These are phyloP conservation scores for Teratosphaeria gauchensis DNA, from an alignment of 2,329 filamentous ascomycete genomes.

Conservation along the genomic window DNA sequence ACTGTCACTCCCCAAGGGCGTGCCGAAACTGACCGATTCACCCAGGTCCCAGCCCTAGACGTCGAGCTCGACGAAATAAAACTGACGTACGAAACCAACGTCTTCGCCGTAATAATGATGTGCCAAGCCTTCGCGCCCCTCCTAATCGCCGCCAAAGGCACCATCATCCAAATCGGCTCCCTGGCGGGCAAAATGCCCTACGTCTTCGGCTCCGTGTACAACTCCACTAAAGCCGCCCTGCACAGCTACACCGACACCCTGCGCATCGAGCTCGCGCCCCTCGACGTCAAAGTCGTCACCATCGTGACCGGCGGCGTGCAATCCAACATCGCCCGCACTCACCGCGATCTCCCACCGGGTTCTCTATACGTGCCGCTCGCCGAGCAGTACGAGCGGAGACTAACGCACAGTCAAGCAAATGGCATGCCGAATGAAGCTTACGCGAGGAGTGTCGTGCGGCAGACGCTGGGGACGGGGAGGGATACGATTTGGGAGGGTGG, in stretches of 20 bases:
- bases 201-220: slow-evolving; percentile 40
- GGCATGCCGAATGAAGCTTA: slow-evolving; percentile 45
- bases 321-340: slow-evolving; percentile 46
- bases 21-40: too few relatives aligned
- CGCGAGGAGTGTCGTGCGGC: slow-evolving; percentile 44
- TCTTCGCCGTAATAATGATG: slow-evolving; percentile 49
- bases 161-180: slow-evolving; percentile 37
- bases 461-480: slow-evolving; percentile 36
- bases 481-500: slow-evolving; percentile 44
- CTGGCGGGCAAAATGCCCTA: slow-evolving; percentile 31
- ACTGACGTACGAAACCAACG: slow-evolving; percentile 43
- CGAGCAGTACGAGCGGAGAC: slow-evolving; percentile 41
- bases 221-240: slow-evolving; percentile 50
- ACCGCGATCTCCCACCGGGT: slow-evolving; percentile 37
- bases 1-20: too few relatives aligned
- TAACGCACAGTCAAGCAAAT: slow-evolving; percentile 45
- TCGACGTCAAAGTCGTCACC: slow-evolving; percentile 38
- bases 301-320: slow-evolving; percentile 52
- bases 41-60: slow-evolving; percentile 39
- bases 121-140: slow-evolving; percentile 48
- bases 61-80: slow-evolving; percentile 40
- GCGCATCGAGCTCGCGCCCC: slow-evolving; percentile 47
- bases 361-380: slow-evolving; percentile 45
- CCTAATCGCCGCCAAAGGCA: slow-evolving; percentile 35
- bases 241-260: slow-evolving; percentile 50